These are phyloP conservation scores for Fusarium devonianum DNA, from an alignment of 2,329 filamentous ascomycete species.

Conservation along the genomic window DNA sequence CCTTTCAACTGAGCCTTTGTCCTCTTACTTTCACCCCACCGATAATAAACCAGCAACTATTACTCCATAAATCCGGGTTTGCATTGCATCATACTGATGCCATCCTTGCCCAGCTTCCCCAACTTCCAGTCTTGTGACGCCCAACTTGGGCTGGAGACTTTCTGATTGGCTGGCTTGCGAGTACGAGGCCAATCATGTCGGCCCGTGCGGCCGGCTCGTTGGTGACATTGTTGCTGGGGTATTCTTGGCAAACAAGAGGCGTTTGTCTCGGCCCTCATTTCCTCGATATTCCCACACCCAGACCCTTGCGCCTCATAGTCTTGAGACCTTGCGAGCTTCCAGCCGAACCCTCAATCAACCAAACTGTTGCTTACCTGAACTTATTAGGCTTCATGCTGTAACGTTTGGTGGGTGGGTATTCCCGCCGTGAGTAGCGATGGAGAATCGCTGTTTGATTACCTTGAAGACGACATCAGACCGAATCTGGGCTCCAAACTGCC, in stretches of 20 bases:
- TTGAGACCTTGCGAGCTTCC: slow-evolving; percentile 1
- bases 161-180: slow-evolving; percentile 31
- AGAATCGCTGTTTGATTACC: too few relatives aligned
- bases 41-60: slow-evolving; percentile 33
- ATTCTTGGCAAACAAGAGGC: slow-evolving; percentile 37
- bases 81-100: slow-evolving; percentile 43
- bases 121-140: slow-evolving; percentile 38
- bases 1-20: slow-evolving; percentile 16
- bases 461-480: too few relatives aligned
- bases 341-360: slow-evolving; percentile 17
- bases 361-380: too few relatives aligned
- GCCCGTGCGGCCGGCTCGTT: slow-evolving; percentile 22
- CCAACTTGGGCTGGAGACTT: slow-evolving; percentile 29
- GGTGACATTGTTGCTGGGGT: slow-evolving; percentile 21
- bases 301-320: slow-evolving; percentile 32
- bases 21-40: slow-evolving; percentile 20
- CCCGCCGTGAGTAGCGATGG: too few relatives aligned
- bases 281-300: slow-evolving; percentile 31
- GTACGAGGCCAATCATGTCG: slow-evolving; percentile 37
- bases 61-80: slow-evolving; percentile 36
- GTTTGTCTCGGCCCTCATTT: slow-evolving; percentile 38
- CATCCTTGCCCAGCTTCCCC: slow-evolving; percentile 27
- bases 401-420: too few relatives aligned
- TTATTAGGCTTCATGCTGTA: too few relatives aligned
- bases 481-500: too few relatives aligned